Evolutionary conservation across 306 rosid species (phyloP), one percentile per base, ranked within the genome.

Genomic region (Trichosanthes truncata): DNA sequence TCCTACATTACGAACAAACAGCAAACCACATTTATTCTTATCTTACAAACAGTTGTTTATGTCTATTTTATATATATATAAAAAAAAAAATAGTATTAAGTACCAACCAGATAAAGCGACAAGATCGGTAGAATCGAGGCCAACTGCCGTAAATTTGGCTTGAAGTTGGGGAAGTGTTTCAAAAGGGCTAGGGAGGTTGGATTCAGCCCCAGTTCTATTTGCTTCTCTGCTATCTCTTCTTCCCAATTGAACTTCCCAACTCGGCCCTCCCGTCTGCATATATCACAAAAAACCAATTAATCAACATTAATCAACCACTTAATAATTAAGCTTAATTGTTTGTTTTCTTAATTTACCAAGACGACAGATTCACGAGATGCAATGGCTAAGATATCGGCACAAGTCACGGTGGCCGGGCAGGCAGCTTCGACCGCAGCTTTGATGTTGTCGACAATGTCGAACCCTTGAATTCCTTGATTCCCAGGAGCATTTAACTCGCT

Each of bases 361-460:
- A 73, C 0, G 53, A 81, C 78, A 7, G 82, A 66, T 53, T 78
- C 82, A 57, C 84, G 79, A 33, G 91, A 46, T 13, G 91, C 80
- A 80, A 87, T 63, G 53, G 91, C 86, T 35, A 87, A 77, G 25
- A 87, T 83, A 49, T 87, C 88, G 3, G 90, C 87, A 68, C 90
- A 87, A 13, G 90, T 85, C n/a, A 87, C 89, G 4, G 82, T 79
- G 1, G 84, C 83, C 0, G 91, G 88, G 51, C 91, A 87, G 9
- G 73, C 84, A 61, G 65, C 81, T 68, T 87, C 86, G 0, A 85
- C 43, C 0, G 87, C 85, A 26, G 87, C 29, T 83, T 87, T 87
- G 23, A 84, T 84, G 46, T 83, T 85, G 72, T 87, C 89, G 6
- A 87, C 84, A 3, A 85, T 88, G 1, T 48, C 9, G 21, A 40